A percentile compares a stretch with the other conserved stretches of the same genome.
phyloP scores from a whole-genome alignment of 768 basidiomycete genomes.

The Mrakia gelida region DNA sequence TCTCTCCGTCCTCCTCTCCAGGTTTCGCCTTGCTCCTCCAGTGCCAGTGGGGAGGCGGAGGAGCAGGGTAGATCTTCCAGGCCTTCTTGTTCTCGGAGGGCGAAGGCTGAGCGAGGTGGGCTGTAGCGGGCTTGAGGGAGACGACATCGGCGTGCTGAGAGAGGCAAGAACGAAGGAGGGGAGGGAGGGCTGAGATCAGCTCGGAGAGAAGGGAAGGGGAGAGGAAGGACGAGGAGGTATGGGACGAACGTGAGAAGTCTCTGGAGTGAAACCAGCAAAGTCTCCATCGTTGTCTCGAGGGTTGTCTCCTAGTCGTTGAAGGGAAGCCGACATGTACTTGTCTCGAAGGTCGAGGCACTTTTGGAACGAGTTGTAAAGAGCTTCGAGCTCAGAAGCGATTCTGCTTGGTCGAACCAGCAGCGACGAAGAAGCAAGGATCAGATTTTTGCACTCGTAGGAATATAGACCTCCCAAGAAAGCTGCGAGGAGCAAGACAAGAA shows the following conservation, averaged over 20 bases:
- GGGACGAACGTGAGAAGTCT: slow-evolving; percentile 35
- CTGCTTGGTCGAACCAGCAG: neutral
- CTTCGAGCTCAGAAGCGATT: slow-evolving; percentile 44
- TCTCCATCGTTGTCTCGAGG: slow-evolving; percentile 81
- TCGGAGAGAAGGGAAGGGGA: neutral
- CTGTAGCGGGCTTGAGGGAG: slow-evolving; percentile 18
- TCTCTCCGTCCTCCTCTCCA: slow-evolving; percentile 32
- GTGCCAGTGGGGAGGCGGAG: slow-evolving; percentile 95
- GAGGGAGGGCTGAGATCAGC: neutral
- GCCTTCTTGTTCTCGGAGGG: slow-evolving; percentile 44
- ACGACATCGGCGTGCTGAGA: slow-evolving; percentile 25
- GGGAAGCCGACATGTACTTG: slow-evolving; percentile 84
- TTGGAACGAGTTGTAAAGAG: slow-evolving; percentile 56
- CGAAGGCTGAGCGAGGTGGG: slow-evolving; percentile 19
- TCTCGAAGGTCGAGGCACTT: slow-evolving; percentile 86
- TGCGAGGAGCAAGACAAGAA: no score
- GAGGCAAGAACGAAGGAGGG: neutral
- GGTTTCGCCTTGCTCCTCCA: slow-evolving; percentile 50
- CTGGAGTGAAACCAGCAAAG: slow-evolving; percentile 57
- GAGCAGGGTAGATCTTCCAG: slow-evolving; percentile 88
- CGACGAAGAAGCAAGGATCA: neutral
- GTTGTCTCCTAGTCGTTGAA: slow-evolving; percentile 90
- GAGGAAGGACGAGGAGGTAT: slow-evolving; percentile 51
- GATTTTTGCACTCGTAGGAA: neutral
- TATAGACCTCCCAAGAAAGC: neutral